A percentile compares a stretch with the other conserved stretches of the same genome.
These are phyloP conservation scores for Lactarius hengduanensis DNA, from an alignment of 768 basidiomycete species.

Conservation along the genomic window DNA sequence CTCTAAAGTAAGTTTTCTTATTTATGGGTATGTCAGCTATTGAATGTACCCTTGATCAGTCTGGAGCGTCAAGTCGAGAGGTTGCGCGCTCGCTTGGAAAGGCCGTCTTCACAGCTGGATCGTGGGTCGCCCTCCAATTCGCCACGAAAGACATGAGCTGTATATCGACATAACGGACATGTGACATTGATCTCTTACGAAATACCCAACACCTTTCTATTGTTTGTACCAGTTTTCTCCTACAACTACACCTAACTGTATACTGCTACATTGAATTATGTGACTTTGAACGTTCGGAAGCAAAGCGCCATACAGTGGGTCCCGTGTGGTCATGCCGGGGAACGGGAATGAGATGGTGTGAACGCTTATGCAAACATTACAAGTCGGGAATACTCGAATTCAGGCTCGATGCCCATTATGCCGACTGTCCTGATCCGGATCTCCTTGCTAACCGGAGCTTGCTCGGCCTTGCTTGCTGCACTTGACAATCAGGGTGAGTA, in stretches of 20 bases:
- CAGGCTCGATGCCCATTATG: not conserved
- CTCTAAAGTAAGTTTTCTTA: conserved; percentile 52
- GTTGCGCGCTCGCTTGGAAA: conserved; percentile 59
- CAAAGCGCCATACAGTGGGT: not conserved
- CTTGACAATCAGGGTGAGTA: not conserved
- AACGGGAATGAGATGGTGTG: not conserved
- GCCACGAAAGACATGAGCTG: conserved; percentile 34
- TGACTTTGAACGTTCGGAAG: not conserved
- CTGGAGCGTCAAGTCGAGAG: conserved; percentile 69
- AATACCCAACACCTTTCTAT: conserved; percentile 11
- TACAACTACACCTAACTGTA: not conserved
- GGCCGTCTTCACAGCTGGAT: conserved; percentile 44
- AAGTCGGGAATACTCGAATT: not conserved
- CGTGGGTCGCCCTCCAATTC: conserved; percentile 38
- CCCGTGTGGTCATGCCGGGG: not conserved
- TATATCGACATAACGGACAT: not conserved
- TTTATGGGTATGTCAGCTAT: not conserved
- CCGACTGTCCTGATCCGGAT: not conserved
- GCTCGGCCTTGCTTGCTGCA: not conserved
- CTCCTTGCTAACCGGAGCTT: not conserved
- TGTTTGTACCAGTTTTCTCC: conserved; percentile 9
- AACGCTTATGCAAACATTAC: not conserved
- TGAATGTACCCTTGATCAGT: conserved; percentile 2
- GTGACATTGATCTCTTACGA: conserved; percentile 14
- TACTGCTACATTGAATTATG: not conserved